phyloP scores from a whole-genome alignment of 176 grass and related monocot species.

The Aegilops longissima region DNA sequence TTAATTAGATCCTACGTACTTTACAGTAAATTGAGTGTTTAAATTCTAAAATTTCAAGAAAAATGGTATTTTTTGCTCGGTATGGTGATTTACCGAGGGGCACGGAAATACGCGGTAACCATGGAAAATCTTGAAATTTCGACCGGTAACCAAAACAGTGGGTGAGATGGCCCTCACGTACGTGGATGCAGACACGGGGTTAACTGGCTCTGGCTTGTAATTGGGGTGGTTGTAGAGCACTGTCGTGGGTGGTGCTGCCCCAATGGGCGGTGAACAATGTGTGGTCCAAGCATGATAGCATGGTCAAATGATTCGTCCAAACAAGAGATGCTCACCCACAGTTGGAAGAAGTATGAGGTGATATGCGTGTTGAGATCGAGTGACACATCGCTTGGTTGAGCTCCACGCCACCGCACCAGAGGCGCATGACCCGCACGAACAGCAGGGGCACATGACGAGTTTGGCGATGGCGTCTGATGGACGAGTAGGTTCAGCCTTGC shows the following conservation, averaged over 20 bases:
- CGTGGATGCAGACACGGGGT: not conserved
- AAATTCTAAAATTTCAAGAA: too few species aligned
- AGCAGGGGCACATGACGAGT: too few species aligned
- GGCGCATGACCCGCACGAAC: too few species aligned
- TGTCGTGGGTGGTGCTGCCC: rapidly evolving
- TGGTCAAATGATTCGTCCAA: not conserved
- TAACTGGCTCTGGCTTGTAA: conserved; percentile 35
- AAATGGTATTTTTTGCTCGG: too few species aligned
- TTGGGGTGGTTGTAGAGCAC: conserved; percentile 53
- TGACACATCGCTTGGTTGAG: conserved; percentile 49
- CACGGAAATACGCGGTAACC: too few species aligned
- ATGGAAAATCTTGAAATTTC: too few species aligned
- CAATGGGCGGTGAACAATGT: conserved; percentile 32
- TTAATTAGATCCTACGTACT: too few species aligned
- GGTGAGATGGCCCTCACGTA: conserved; percentile 31
- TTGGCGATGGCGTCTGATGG: too few species aligned
- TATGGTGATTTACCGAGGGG: too few species aligned
- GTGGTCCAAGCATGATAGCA: conserved; percentile 42
- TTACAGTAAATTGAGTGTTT: too few species aligned
- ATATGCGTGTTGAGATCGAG: conserved; percentile 22
- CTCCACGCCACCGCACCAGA: conserved; percentile 52
- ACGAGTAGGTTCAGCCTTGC: too few species aligned
- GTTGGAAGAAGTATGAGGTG: conserved; percentile 43
- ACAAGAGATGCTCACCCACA: conserved; percentile 31
- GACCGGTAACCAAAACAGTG: too few species aligned